phyloP scores from a whole-genome alignment of 1,284 basidiomycete species.

The Mycosarcoma mackinlayi region DNA sequence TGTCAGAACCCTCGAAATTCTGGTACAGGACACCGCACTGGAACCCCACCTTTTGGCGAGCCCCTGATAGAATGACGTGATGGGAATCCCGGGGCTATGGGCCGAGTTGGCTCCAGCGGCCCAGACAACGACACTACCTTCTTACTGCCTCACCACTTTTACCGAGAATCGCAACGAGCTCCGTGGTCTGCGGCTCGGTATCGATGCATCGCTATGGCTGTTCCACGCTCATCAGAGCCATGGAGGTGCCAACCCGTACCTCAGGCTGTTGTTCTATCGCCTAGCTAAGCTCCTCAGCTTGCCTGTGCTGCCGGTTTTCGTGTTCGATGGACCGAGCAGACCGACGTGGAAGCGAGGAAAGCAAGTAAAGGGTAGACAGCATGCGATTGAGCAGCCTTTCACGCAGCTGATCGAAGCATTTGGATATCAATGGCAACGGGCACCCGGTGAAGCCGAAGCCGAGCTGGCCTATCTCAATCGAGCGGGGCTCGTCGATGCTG shows the following conservation, averaged over 20 bases:
- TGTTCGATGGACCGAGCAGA: conserved; percentile 89
- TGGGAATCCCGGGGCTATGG: conserved; percentile 64
- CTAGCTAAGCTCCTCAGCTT: conserved; percentile 77
- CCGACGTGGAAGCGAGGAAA: conserved; percentile 85
- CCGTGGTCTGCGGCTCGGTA: conserved; percentile 49
- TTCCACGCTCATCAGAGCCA: conserved; percentile 70
- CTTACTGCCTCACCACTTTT: conserved; percentile 38
- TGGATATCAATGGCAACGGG: conserved; percentile 78
- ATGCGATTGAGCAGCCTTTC: conserved; percentile 53
- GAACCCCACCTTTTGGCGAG: neutral
- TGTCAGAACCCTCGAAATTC: neutral
- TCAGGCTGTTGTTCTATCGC: conserved; percentile 71
- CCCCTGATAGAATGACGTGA: conserved; percentile 19
- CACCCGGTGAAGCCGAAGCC: conserved; percentile 95
- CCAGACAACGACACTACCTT: conserved; percentile 42
- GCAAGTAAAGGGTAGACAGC: conserved; percentile 72
- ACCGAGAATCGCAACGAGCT: conserved; percentile 19
- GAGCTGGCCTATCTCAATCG: conserved; percentile 88
- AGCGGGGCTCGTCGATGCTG: conserved; percentile 84
- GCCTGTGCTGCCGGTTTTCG: conserved; percentile 87
- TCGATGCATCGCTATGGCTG: conserved; percentile 70
- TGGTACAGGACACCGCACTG: too few species aligned
- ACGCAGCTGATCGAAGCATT: conserved; percentile 82
- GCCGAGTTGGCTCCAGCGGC: conserved; percentile 47
- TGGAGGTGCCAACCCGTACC: conserved; percentile 71